Evolutionary conservation across 2,329 filamentous ascomycete species (phyloP).

Genomic region (Microsporum canis): DNA sequence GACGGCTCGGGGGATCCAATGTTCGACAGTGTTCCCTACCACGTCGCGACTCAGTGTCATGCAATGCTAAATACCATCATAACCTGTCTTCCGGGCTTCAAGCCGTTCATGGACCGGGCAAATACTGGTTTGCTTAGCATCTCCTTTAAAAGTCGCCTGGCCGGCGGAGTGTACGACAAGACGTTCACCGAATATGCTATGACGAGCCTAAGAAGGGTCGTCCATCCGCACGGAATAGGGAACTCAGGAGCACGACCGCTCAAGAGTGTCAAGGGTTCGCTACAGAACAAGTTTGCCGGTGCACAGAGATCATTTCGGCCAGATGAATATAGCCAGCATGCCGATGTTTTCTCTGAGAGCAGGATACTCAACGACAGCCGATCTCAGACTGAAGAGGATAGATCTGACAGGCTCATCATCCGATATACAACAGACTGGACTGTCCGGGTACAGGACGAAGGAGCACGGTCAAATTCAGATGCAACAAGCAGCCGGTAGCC

Average conservation of each 20-base stretch:
- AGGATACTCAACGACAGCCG: background rate
- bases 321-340: background rate
- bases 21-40: background rate
- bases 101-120: conserved; percentile 2
- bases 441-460: conserved; percentile 2
- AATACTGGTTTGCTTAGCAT: background rate
- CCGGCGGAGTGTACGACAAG: background rate
- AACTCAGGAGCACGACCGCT: background rate
- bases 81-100: background rate
- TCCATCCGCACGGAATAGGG: background rate
- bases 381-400: background rate
- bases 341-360: background rate
- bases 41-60: background rate
- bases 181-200: background rate
- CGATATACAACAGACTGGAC: conserved; percentile 12
- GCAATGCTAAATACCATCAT: background rate
- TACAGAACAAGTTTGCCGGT: background rate
- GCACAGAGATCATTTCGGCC: background rate
- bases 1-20: background rate
- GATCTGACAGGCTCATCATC: conserved; percentile 12
- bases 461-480: background rate
- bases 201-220: background rate
- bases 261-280: background rate
- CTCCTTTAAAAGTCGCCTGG: background rate
- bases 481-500: background rate